Evolutionary conservation across 2,329 filamentous ascomycete species (phyloP).

Genomic region (Geosmithia putterillii): DNA sequence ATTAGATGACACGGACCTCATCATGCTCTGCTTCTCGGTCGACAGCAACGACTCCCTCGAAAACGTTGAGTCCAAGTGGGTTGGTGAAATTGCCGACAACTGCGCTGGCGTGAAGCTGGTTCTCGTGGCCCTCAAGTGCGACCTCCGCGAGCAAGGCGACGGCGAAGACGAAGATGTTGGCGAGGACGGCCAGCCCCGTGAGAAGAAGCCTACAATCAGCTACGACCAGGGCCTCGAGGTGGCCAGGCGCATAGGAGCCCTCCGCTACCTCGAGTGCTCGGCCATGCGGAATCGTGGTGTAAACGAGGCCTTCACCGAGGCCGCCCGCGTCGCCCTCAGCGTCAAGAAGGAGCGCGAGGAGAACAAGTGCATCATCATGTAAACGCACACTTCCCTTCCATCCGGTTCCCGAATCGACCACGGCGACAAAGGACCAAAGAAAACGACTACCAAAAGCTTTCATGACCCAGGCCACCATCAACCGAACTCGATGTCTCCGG

Average conservation of each 20-base stretch:
- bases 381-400: constrained; percentile 7
- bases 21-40: constrained; percentile 98
- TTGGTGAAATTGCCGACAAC: constrained; percentile 95
- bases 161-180: constrained; percentile 51
- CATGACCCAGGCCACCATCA: not conserved
- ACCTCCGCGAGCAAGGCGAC: constrained; percentile 66
- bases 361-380: constrained; percentile 50
- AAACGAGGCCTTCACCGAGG: constrained; percentile 97
- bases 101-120: constrained; percentile 93
- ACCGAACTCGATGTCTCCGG: not conserved
- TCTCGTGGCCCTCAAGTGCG: constrained; percentile 91
- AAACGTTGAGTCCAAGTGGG: constrained; percentile 98
- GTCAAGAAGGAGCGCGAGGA: constrained; percentile 55
- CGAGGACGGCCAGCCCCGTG: constrained; percentile 23
- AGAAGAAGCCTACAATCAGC: constrained; percentile 65
- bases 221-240: constrained; percentile 89
- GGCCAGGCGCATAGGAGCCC: constrained; percentile 78
- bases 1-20: constrained; percentile 80
- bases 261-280: constrained; percentile 95
- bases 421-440: not conserved
- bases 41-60: constrained; percentile 94
- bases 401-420: not conserved
- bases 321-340: constrained; percentile 79
- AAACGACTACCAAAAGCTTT: not conserved
- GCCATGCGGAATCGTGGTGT: constrained; percentile 97